Conservation (phyloP, 352 stramenopile species). For the Phytophthora chlamydospora region DNA sequence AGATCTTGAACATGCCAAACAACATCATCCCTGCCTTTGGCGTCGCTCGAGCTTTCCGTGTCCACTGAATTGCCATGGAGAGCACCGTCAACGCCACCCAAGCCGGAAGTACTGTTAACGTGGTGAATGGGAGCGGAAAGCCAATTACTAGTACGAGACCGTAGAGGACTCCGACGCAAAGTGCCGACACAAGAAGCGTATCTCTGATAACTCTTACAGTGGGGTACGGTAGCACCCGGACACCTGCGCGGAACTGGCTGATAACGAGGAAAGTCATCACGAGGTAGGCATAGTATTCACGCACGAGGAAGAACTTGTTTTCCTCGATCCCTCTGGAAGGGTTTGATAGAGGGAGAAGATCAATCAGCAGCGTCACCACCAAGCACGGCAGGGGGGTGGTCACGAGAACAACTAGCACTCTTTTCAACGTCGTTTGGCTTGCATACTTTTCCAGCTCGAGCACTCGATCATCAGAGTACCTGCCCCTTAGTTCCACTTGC, state of each 20-base stretch:
- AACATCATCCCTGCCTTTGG: constrained; percentile 3
- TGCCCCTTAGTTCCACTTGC: constrained; percentile 1
- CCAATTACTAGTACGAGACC: constrained; percentile 1
- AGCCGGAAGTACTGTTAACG: neutral
- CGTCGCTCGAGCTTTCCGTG: constrained; percentile 6
- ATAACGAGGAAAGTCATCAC: constrained; percentile 12
- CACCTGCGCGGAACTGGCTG: constrained; percentile 8
- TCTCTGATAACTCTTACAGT: neutral
- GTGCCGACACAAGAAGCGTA: neutral
- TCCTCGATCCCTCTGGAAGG: neutral
- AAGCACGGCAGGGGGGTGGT: neutral
- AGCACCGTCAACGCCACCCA: constrained; percentile 13
- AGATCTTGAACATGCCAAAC: constrained; percentile 14
- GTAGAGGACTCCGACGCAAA: constrained; percentile 2
- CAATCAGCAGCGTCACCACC: constrained; percentile 1
- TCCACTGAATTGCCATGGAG: constrained; percentile 7
- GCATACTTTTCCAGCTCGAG: neutral
- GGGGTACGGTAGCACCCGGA: constrained; percentile 2
- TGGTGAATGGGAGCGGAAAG: constrained; percentile 22
- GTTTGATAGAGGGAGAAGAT: neutral
- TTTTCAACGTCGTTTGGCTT: neutral
- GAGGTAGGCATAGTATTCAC: constrained; percentile 7
- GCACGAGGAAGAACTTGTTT: neutral
- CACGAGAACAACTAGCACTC: neutral
- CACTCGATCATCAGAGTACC: constrained; percentile 3